Evolutionary conservation across 371 early-diverging fungal genomes (phyloP), one percentile per base, ranked within the genome.

Genomic region (Circinella umbellata): DNA sequence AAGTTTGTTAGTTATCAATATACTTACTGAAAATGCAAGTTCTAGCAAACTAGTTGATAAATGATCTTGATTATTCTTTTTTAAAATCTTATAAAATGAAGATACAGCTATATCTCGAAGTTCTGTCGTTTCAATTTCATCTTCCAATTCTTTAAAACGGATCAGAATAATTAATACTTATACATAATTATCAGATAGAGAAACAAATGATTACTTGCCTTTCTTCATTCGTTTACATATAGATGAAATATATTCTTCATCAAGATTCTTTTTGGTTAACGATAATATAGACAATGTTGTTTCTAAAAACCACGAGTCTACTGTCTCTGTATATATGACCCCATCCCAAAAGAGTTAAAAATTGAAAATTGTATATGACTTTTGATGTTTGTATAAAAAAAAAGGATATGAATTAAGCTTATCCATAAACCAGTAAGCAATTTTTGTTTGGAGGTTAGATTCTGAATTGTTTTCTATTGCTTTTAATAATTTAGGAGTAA

Each of bases 401-500:
- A 73, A 73, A 73, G 73, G 57, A 71, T 81, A 72, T 48, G 63
- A 61, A 17, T 53, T 20, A 3, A 76, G 37, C 2, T 70, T 48
- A 39, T 76, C 69, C 7, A 78, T 42, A 8, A 73, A 68, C 81
- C 78, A 78, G 47, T 67, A 61, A 4, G 73, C 71, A 13, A 80
- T 35, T n/a, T 53, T 27, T 10, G 39, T 18, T 14, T 64, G 47
- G 4, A 64, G 1, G 11, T 11, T 13, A 9, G 49, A 9, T 20
- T 2, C 20, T 27, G 20, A 3, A 37, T 7, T 64, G n/a, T 53
- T 64, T 20, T 51, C 37, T 13, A 64, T 9, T 27, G 65, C 65
- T 14, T 54, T 51, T n/a, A 53, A 11, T 4, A 64, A 53, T 17
- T 54, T 49, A 4, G 47, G 49, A 7, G 51, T 14, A 10, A 64